Evolutionary conservation across 2,329 filamentous ascomycete species (phyloP).

Genomic region (Alternaria solani): DNA sequence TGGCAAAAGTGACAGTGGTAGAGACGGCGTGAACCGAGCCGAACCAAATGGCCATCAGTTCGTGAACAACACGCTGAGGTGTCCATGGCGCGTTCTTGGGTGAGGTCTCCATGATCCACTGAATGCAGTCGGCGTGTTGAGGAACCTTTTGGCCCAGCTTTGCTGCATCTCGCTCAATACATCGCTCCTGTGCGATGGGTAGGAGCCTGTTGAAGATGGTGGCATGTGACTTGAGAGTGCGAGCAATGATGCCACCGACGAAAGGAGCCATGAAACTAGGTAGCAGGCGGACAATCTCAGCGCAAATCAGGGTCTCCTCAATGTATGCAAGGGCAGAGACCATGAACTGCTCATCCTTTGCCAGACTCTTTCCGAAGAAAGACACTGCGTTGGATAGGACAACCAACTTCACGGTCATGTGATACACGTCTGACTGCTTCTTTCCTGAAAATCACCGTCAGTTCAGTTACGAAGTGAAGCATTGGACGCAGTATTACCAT

Average conservation of each 20-base stretch:
- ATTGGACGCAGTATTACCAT: not conserved
- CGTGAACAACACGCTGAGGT: constrained; percentile 33
- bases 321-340: constrained; percentile 27
- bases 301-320: constrained; percentile 35
- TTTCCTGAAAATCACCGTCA: constrained; percentile 8
- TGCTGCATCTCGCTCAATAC: constrained; percentile 21
- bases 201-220: constrained; percentile 25
- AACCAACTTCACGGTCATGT: constrained; percentile 23
- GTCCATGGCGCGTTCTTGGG: constrained; percentile 39
- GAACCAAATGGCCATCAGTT: constrained; percentile 50
- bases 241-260: constrained; percentile 20
- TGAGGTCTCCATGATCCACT: constrained; percentile 47
- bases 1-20: constrained; percentile 27
- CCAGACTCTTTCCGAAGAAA: constrained; percentile 28
- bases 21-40: constrained; percentile 42
- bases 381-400: constrained; percentile 25
- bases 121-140: constrained; percentile 36
- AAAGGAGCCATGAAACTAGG: constrained; percentile 24
- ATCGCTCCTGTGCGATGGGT: constrained; percentile 24
- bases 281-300: constrained; percentile 34
- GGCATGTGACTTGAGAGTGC: constrained; percentile 23
- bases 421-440: constrained; percentile 18
- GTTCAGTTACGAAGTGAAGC: not conserved
- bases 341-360: constrained; percentile 36
- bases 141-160: constrained; percentile 20